A percentile compares a stretch with the other conserved stretches of the same genome.
Evolutionary conservation across 2,329 filamentous ascomycete genomes (phyloP).

Genomic region (Botrytis sinoallii): DNA sequence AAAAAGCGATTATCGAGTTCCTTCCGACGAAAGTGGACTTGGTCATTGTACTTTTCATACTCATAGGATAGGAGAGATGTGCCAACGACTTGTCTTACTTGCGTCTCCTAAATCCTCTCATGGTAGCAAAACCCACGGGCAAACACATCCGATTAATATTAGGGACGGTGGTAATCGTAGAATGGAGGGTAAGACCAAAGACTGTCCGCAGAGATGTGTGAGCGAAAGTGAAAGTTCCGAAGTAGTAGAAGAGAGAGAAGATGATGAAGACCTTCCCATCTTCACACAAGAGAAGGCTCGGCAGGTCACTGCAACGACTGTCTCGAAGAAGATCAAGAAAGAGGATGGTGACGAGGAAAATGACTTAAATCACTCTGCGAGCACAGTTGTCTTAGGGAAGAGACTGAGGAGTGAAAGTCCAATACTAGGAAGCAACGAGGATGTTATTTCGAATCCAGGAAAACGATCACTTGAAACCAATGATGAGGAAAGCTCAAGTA

Average conservation of each 20-base stretch:
- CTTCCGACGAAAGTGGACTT: background rate
- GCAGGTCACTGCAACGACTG: background rate
- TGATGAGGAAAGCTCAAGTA: background rate
- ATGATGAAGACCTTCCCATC: background rate
- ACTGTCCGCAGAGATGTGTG: background rate
- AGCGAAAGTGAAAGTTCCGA: background rate
- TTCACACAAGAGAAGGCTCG: background rate
- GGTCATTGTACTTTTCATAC: conserved; percentile 14
- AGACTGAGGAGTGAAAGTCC: background rate
- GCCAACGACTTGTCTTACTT: background rate
- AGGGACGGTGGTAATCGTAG: background rate
- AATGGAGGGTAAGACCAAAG: background rate
- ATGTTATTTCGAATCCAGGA: background rate
- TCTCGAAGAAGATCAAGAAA: background rate
- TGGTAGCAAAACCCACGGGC: no score
- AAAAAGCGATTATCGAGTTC: conserved; percentile 7
- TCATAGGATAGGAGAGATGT: background rate
- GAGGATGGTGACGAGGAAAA: background rate
- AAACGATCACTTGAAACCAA: background rate
- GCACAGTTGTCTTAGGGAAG: background rate
- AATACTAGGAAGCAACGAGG: conserved; percentile 3
- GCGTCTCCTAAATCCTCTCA: background rate
- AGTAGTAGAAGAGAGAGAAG: background rate
- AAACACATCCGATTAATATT: background rate
- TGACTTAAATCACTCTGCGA: background rate